Evolutionary conservation across 169 alveolate genomes (phyloP).

Genomic region (Cryptosporidium sp.): DNA sequence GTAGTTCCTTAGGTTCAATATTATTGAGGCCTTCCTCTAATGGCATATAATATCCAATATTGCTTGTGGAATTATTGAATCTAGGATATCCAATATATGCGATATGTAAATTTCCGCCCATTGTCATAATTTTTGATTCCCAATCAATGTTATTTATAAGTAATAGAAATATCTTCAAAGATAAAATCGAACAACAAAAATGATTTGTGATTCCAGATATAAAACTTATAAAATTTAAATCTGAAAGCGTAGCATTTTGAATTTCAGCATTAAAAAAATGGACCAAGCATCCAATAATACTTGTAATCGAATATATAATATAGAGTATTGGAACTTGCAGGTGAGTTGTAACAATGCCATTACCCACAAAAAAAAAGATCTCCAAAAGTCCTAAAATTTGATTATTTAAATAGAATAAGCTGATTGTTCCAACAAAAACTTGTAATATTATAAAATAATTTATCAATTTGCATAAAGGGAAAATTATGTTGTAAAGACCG

Average conservation of each 20-base stretch:
- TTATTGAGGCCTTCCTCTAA: neutral
- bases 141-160: conserved; percentile 18
- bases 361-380: neutral
- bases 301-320: conserved; percentile 12
- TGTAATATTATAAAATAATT: conserved; percentile 14
- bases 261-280: neutral
- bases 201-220: conserved; percentile 12
- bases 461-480: neutral
- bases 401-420: conserved; percentile 3
- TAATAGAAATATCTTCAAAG: conserved; percentile 10
- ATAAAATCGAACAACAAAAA: conserved; percentile 38
- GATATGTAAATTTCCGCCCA: conserved; percentile 4
- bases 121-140: neutral
- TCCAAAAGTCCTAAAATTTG: conserved; percentile 27
- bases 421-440: neutral
- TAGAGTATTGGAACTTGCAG: conserved; percentile 19
- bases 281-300: conserved; percentile 17
- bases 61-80: neutral
- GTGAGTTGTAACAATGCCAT: conserved; percentile 6
- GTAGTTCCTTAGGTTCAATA: neutral
- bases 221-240: conserved; percentile 9
- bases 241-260: conserved; percentile 2
- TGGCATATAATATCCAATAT: neutral
- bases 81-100: conserved; percentile 2
- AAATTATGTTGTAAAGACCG: neutral